Percentiles rank a stretch among this genome's conserved stretches.
These are phyloP conservation scores for Solanum aculeatissimum DNA, from an alignment of 305 asterid genomes.

Conservation along the genomic window DNA sequence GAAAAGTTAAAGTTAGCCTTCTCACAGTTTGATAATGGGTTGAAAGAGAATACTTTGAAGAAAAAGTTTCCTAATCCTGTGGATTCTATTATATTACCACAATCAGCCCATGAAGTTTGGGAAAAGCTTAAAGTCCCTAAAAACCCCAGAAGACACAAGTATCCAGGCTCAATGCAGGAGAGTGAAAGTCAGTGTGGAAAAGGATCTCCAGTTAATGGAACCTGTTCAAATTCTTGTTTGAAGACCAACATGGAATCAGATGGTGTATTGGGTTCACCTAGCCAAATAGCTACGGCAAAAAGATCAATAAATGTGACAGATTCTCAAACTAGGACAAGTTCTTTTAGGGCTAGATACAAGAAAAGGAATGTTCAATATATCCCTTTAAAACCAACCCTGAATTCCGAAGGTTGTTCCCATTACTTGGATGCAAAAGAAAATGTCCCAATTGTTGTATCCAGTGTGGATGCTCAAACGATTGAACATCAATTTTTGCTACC, in stretches of 20 bases:
- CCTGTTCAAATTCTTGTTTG: neutral
- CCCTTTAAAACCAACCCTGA: neutral
- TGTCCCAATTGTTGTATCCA: neutral
- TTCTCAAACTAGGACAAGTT: neutral
- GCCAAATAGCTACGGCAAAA: neutral
- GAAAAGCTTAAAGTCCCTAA: neutral
- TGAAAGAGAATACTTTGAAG: neutral
- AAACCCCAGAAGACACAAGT: conserved; percentile 1
- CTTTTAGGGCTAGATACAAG: neutral
- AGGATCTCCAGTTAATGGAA: neutral
- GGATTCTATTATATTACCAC: neutral
- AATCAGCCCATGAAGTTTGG: conserved; percentile 4
- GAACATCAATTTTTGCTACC: conserved; percentile 4
- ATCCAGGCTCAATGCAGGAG: conserved; percentile 5
- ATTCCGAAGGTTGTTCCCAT: neutral
- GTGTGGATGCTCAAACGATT: neutral
- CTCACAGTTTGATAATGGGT: neutral
- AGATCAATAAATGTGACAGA: neutral
- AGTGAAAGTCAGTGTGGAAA: neutral
- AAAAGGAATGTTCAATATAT: neutral
- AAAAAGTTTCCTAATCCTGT: neutral
- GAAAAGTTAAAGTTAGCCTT: neutral
- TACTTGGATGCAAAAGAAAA: neutral
- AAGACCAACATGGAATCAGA: neutral
- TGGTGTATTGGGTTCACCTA: neutral